Conservation (phyloP, 345 rosid genomes). For the Populus alba region DNA sequence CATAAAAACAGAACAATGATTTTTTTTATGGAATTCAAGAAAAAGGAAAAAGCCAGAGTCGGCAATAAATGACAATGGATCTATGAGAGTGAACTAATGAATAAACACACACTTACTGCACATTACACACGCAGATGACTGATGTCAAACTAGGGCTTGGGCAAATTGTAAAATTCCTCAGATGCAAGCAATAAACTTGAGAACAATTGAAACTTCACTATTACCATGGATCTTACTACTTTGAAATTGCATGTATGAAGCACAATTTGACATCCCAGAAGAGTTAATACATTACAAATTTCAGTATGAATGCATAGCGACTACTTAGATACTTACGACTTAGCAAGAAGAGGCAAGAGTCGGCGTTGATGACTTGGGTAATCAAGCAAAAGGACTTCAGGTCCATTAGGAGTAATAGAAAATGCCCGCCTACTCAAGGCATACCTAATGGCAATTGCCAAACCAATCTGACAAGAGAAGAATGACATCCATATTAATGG, state of each 20-base stretch:
- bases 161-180: background rate
- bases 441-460: conserved; percentile 79
- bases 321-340: conserved; percentile 53
- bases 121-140: background rate
- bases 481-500: background rate
- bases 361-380: conserved; percentile 93
- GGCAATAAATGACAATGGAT: background rate
- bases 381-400: conserved; percentile 88
- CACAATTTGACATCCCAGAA: background rate
- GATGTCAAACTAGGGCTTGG: background rate
- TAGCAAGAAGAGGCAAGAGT: conserved; percentile 88
- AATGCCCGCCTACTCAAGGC: conserved; percentile 85
- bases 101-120: background rate
- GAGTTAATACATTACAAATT: background rate
- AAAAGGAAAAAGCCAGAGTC: background rate
- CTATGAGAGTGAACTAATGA: background rate
- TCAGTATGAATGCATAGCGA: background rate
- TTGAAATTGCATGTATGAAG: background rate
- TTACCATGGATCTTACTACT: background rate
- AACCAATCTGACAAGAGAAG: conserved; percentile 50
- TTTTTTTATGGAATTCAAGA: background rate
- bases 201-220: background rate
- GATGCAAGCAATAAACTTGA: background rate
- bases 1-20: background rate
- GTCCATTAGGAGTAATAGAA: conserved; percentile 58